Evolutionary conservation across 2,329 filamentous ascomycete genomes (phyloP).

Genomic region (Phaeophleospora eucalypticola): DNA sequence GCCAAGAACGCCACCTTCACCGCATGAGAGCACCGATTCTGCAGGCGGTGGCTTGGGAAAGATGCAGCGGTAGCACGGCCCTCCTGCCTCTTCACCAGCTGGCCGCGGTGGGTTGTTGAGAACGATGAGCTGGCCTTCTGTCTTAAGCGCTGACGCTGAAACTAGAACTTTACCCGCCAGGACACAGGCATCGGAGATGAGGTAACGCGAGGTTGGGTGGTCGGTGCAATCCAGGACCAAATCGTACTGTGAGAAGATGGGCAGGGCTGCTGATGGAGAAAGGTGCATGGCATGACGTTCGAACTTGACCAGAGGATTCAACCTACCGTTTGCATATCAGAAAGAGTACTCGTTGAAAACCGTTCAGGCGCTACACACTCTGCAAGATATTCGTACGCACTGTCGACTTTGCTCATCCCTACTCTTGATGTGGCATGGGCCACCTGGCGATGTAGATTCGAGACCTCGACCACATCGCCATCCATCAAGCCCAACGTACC

Average conservation of each 20-base stretch:
- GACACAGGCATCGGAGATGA: slow-evolving; percentile 87
- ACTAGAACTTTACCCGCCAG: slow-evolving; percentile 74
- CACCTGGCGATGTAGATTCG: slow-evolving; percentile 90
- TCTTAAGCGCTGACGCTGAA: slow-evolving; percentile 82
- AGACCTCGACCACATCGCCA: slow-evolving; percentile 79
- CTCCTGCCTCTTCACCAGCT: slow-evolving; percentile 55
- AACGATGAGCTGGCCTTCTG: slow-evolving; percentile 84
- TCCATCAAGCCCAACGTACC: slow-evolving; percentile 81
- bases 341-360: not conserved
- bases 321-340: slow-evolving; percentile 14
- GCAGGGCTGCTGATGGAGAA: slow-evolving; percentile 62
- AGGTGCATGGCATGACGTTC: slow-evolving; percentile 61
- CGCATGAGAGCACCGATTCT: slow-evolving; percentile 77
- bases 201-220: slow-evolving; percentile 83
- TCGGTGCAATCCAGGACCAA: slow-evolving; percentile 93
- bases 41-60: slow-evolving; percentile 84
- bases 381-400: slow-evolving; percentile 47
- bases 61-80: slow-evolving; percentile 90
- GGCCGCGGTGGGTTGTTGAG: slow-evolving; percentile 73
- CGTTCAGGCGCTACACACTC: slow-evolving; percentile 36
- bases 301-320: slow-evolving; percentile 71
- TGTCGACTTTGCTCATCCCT: slow-evolving; percentile 75
- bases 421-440: slow-evolving; percentile 69
- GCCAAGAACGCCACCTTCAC: slow-evolving; percentile 87
- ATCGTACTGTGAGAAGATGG: slow-evolving; percentile 68